Percentiles rank a stretch among this genome's conserved stretches.
phyloP scores from a whole-genome alignment of 805 yeast species.

The Yamadazyma insecticola region DNA sequence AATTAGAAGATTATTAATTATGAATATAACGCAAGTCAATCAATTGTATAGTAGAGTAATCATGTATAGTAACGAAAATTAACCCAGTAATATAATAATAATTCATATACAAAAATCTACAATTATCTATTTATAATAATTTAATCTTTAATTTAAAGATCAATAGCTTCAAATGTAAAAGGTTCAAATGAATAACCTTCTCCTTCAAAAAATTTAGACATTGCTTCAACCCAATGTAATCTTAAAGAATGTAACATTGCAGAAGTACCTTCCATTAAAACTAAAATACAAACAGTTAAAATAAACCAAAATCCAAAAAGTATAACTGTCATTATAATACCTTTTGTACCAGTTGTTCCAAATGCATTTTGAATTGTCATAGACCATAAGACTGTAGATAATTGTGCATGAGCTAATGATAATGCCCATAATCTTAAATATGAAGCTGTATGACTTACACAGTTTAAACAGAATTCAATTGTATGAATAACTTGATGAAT shows the following conservation, averaged over 20 bases:
- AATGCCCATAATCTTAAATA: constrained; percentile 76
- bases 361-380: constrained; percentile 69
- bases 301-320: constrained; percentile 74
- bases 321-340: constrained; percentile 54
- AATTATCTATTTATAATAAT: too few species aligned
- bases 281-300: constrained; percentile 63
- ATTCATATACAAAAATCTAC: too few species aligned
- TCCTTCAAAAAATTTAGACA: constrained; percentile 77
- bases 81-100: too few species aligned
- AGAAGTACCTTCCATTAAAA: constrained; percentile 80
- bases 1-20: constrained; percentile 11
- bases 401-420: constrained; percentile 75
- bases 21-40: too few species aligned
- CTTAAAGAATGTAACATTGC: constrained; percentile 77
- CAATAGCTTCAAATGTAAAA: constrained; percentile 40
- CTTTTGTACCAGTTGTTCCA: constrained; percentile 48
- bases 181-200: constrained; percentile 70
- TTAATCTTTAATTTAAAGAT: too few species aligned
- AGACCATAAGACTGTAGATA: constrained; percentile 68
- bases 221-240: constrained; percentile 79
- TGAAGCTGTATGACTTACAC: constrained; percentile 78
- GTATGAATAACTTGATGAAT: constrained; percentile 80
- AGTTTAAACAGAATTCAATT: constrained; percentile 73
- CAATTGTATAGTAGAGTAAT: too few species aligned
- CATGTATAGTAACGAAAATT: too few species aligned